Conservation (phyloP, 208 protist species). For the Trypanosoma cruzi region DNA sequence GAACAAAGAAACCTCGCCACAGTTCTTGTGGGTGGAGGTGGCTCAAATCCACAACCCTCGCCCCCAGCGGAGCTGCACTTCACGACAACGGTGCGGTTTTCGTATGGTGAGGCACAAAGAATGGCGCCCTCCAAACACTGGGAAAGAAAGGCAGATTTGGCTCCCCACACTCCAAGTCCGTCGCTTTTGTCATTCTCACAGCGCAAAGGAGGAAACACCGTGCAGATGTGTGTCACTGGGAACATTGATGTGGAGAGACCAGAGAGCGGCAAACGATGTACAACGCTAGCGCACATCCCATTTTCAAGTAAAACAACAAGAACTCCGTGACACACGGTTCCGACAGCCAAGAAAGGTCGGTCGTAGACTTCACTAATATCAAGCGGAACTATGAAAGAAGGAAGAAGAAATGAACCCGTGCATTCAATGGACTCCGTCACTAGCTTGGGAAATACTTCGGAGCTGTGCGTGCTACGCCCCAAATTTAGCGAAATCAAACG, state of each 20-base stretch:
- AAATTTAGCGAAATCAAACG: constrained; percentile 51
- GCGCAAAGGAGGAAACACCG: constrained; percentile 35
- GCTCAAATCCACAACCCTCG: constrained; percentile 27
- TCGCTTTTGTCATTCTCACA: background rate
- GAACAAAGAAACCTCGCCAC: constrained; percentile 18
- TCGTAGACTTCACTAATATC: constrained; percentile 62
- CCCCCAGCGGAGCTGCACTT: constrained; percentile 36
- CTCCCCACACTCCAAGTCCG: constrained; percentile 16
- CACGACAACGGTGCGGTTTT: constrained; percentile 33
- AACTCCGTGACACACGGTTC: constrained; percentile 70
- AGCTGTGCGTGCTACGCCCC: background rate
- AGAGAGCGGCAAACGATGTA: constrained; percentile 39
- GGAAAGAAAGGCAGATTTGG: constrained; percentile 26
- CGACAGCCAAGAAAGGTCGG: constrained; percentile 58
- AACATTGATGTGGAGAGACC: constrained; percentile 49
- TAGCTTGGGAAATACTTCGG: background rate
- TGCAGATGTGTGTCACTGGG: constrained; percentile 49
- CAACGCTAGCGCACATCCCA: constrained; percentile 32
- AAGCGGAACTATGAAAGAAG: constrained; percentile 65
- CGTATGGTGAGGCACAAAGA: constrained; percentile 56
- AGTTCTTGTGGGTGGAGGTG: constrained; percentile 5
- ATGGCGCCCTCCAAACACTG: constrained; percentile 40
- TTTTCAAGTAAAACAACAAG: constrained; percentile 53
- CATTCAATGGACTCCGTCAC: constrained; percentile 15
- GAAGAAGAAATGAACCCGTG: constrained; percentile 37